Base-by-base conservation (phyloP, 129 eudicot genomes). In the Dittrichia graveolens region DNA sequence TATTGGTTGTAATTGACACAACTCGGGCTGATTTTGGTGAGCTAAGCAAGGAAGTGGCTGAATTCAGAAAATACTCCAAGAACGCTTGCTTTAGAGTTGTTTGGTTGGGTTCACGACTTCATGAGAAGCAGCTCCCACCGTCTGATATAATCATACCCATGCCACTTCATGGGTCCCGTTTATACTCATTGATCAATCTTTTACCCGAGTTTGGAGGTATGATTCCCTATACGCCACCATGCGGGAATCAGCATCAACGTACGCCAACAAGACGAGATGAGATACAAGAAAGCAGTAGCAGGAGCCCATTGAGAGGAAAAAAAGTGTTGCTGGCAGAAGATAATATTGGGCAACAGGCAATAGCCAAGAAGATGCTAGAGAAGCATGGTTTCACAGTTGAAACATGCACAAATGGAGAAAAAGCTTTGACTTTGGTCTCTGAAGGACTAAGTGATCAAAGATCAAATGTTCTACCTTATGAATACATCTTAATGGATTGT, bases 141-240 rank as follows among this genome's bases (percentile, higher is more conserved):
- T 73, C 76, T 0, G 97, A 92, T 73, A 19, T 82, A 19, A 72
- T 88, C 64, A 63, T 86, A 7, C 76, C 84, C 0, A 79, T 83
- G 80, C 94, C 96, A 10, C 70, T 90, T 8, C 96, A 91, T 50
- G 97, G 97, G 39, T 85, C 88, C 4, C 92, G 88, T 44, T 55
- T 88, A 44, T 15, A 62, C 66, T 73, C 78, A 8, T 75, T 85
- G 48, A 67, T 85, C 8, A 55, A 77, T 3, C 80, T 88, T 54
- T 69, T 91, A 8, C 97, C 95, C 0, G 93, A 86, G 76, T 84
- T 84, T 48, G 79, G 84, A 3, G 83, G 80, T 39, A 10, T 8
- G 14, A 7, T 31, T n/a, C n/a, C 75, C 38, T 10, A 19, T 59
- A 41, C 38, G 6, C 69, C 72, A 16, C 74, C 81, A 37, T 63